Evolutionary conservation across 345 rosid genomes (phyloP).

Genomic region (Eucalyptus cloeziana): DNA sequence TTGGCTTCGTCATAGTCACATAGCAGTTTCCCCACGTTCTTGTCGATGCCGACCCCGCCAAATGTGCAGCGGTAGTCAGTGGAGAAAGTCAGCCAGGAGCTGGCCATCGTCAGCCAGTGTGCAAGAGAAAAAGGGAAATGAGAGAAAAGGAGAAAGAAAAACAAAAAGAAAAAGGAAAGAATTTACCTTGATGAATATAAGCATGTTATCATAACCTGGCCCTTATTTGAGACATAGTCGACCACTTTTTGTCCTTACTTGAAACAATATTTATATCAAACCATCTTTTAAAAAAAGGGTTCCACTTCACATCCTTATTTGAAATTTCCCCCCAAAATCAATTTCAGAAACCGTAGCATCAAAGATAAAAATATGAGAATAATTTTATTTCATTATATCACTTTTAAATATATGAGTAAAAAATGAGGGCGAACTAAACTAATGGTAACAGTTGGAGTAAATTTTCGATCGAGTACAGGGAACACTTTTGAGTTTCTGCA

Average conservation of each 20-base stretch:
- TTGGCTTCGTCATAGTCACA: constrained; percentile 6
- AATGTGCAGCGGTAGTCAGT: neutral
- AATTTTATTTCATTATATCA: neutral
- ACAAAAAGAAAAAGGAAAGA: neutral
- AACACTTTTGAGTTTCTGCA: neutral
- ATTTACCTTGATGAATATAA: neutral
- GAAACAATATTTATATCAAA: neutral
- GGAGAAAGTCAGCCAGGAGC: constrained; percentile 14
- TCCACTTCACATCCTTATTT: neutral
- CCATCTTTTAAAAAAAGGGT: neutral
- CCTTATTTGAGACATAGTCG: neutral
- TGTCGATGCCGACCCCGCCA: constrained; percentile 19
- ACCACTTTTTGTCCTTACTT: neutral
- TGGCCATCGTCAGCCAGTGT: neutral
- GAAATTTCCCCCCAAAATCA: neutral
- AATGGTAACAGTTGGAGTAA: neutral
- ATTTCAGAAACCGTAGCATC: neutral
- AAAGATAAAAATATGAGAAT: neutral
- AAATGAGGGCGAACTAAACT: neutral
- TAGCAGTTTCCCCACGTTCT: constrained; percentile 16
- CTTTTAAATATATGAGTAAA: neutral
- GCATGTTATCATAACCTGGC: neutral
- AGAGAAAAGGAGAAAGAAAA: neutral
- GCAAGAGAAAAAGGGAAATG: neutral
- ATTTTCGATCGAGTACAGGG: neutral